phyloP scores from a whole-genome alignment of 768 basidiomycete genomes.

The Gloeopeniophorella convolvens region DNA sequence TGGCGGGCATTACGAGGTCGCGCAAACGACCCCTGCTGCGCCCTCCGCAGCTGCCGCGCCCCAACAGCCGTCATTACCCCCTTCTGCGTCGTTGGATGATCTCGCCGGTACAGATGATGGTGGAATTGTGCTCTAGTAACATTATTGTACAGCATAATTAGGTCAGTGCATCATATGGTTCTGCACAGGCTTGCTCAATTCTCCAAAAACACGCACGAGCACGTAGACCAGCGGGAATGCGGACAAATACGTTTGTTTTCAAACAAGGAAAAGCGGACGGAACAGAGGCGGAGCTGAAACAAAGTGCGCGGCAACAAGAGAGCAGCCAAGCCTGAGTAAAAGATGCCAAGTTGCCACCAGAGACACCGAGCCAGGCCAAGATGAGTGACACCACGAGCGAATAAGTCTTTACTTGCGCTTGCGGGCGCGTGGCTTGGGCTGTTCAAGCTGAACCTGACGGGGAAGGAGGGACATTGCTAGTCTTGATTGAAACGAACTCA shows the following conservation, averaged over 20 bases:
- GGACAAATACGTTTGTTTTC: background rate
- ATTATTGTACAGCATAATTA: background rate
- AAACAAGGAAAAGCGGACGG: slow-evolving; percentile 3
- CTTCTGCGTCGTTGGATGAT: background rate
- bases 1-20: slow-evolving; percentile 39
- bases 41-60: background rate
- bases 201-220: no score
- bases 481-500: background rate
- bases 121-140: slow-evolving; percentile 16
- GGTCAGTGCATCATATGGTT: no score
- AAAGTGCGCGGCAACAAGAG: no score
- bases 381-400: no score
- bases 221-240: no score
- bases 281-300: background rate
- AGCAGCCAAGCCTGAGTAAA: no score
- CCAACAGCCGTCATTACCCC: background rate
- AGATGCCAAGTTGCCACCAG: no score
- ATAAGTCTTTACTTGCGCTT: slow-evolving; percentile 7
- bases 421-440: slow-evolving; percentile 12
- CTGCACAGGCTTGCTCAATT: no score
- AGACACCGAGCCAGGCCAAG: no score
- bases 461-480: background rate
- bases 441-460: slow-evolving; percentile 10
- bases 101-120: background rate
- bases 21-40: background rate